These are phyloP conservation scores for Pterula multifida DNA, from an alignment of 1,284 basidiomycete species.

Conservation along the genomic window DNA sequence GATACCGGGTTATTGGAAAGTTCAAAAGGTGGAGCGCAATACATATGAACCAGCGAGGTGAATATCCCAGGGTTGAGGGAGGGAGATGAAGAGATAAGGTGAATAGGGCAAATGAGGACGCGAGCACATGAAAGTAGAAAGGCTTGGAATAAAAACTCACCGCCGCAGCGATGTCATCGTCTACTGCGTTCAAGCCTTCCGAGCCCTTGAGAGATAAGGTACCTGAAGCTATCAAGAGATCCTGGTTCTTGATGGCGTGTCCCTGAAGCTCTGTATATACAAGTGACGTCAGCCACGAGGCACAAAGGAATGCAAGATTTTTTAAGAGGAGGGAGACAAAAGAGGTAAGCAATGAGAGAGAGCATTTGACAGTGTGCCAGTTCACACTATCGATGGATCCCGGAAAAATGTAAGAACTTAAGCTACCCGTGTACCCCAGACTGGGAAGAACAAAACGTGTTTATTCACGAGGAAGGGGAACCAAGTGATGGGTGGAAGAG, in stretches of 20 bases:
- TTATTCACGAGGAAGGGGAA: neutral
- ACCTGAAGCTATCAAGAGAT: constrained; percentile 77
- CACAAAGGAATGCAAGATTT: constrained; percentile 3
- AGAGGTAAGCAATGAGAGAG: neutral
- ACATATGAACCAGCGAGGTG: no score
- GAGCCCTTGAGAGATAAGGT: constrained; percentile 71
- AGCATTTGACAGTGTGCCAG: neutral
- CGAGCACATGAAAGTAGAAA: constrained; percentile 10
- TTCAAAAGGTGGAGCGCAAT: no score
- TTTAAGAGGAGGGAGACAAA: neutral
- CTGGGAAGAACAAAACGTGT: neutral
- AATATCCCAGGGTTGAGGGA: no score
- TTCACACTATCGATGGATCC: neutral
- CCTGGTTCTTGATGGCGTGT: constrained; percentile 90
- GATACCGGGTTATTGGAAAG: no score
- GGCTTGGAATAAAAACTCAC: constrained; percentile 24
- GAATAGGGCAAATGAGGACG: neutral
- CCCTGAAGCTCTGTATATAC: constrained; percentile 73
- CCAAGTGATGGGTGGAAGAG: constrained; percentile 1
- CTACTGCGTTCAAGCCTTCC: constrained; percentile 69
- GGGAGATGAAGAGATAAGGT: neutral
- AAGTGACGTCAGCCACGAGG: constrained; percentile 9
- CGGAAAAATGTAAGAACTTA: neutral
- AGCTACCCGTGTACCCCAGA: neutral
- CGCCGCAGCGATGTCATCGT: constrained; percentile 77